Conservation (phyloP, 768 basidiomycete species). For the Macrocybe gigantea region DNA sequence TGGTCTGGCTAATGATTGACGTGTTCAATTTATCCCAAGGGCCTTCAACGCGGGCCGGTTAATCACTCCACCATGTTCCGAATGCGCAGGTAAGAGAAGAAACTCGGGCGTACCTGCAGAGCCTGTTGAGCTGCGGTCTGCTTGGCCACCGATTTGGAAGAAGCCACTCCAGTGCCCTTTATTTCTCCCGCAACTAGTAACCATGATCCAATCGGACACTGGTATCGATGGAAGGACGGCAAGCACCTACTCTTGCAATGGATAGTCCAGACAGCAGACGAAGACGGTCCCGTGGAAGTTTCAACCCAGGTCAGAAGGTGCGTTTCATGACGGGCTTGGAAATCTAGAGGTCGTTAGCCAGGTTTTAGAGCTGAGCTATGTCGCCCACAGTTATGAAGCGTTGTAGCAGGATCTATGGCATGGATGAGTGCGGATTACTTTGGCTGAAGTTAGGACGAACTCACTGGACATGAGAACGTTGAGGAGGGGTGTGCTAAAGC, state of each 20-base stretch:
- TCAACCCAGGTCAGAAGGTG: conserved; percentile 37
- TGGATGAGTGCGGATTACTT: not conserved
- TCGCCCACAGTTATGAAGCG: conserved; percentile 41
- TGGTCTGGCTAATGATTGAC: too few species aligned
- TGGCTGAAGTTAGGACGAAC: not conserved
- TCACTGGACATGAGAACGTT: conserved; percentile 13
- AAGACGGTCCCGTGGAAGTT: conserved; percentile 30
- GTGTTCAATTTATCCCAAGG: too few species aligned
- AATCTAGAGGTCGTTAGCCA: conserved; percentile 15
- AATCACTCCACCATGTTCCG: too few species aligned
- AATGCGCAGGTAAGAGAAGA: too few species aligned
- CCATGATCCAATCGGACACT: too few species aligned
- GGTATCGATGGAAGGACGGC: not conserved
- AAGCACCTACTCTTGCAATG: conserved; percentile 49
- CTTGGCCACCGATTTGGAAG: conserved; percentile 39
- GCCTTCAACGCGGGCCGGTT: too few species aligned
- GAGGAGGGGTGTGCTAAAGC: not conserved
- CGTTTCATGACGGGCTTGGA: conserved; percentile 15
- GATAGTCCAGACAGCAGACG: conserved; percentile 43
- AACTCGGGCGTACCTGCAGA: conserved; percentile 24
- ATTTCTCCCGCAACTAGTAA: conserved; percentile 39
- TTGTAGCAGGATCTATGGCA: conserved; percentile 21
- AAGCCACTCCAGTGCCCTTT: conserved; percentile 40
- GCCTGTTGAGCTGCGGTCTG: conserved; percentile 42
- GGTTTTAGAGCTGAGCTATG: not conserved